phyloP scores from a whole-genome alignment of 768 basidiomycete species.

The Leccinum boreale region DNA sequence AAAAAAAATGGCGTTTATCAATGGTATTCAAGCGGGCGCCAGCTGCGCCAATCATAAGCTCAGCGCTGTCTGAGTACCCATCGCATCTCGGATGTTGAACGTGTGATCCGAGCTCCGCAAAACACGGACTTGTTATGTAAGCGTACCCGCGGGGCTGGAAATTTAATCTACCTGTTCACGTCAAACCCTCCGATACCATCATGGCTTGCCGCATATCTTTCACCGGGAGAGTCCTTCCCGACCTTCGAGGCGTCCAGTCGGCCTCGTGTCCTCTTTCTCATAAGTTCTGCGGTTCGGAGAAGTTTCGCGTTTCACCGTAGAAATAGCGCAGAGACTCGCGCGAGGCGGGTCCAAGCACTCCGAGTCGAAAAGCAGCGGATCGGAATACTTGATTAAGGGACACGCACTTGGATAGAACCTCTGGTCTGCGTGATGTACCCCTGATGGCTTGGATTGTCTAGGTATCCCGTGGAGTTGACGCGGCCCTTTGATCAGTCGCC shows the following conservation, averaged over 20 bases:
- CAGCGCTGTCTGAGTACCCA: not conserved
- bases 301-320: constrained; percentile 11
- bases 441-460: constrained; percentile 26
- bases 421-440: constrained; percentile 32
- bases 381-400: constrained; percentile 10
- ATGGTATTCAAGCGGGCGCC: constrained; percentile 7
- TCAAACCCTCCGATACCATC: not conserved
- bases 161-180: constrained; percentile 1
- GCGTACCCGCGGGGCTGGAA: not conserved
- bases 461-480: constrained; percentile 31
- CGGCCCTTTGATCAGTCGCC: constrained; percentile 39
- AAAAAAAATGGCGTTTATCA: constrained; percentile 32
- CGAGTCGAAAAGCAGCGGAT: constrained; percentile 9
- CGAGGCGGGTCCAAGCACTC: constrained; percentile 2
- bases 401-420: constrained; percentile 10
- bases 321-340: constrained; percentile 2
- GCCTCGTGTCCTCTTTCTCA: constrained; percentile 6
- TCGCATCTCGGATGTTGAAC: constrained; percentile 13
- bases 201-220: not conserved
- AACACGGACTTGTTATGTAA: constrained; percentile 29
- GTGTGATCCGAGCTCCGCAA: constrained; percentile 30
- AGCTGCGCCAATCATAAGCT: constrained; percentile 7
- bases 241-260: not conserved
- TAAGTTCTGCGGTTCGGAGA: constrained; percentile 8
- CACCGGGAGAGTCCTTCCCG: constrained; percentile 1